Base-by-base conservation (phyloP, 2,329 filamentous ascomycete genomes). In the Epichloe sp. region DNA sequence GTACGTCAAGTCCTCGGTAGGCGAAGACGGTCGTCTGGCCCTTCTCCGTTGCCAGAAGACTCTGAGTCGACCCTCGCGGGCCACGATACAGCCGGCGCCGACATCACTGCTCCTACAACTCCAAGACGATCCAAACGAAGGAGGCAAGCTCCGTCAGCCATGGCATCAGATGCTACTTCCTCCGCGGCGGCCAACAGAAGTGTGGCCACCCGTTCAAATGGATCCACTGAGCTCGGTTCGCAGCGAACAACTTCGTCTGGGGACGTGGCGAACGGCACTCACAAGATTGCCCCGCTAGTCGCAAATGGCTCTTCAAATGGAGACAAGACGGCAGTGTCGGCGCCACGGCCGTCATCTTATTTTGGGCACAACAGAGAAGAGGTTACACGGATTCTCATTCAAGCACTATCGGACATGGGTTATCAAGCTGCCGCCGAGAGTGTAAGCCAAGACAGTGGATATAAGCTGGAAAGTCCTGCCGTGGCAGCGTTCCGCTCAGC, bases 361-460 rank as follows among this genome's bases (percentile, higher is more conserved):
- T 85, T 82, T 62, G 90, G 89, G 17, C 91, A 97, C 63, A 81
- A 93, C 63, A 81, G 88, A 63, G 89, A 95, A 72, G 91, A 98
- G 70, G 85, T 97, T 44, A 95, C 91, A 5, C 78, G 93, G 50
- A 85, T 97, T 56, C 69, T 98, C 60, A 93, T 98, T 61, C 93
- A 98, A 68, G 86, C 89, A 37, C 71, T 98, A 56, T 80, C 82
- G 23, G 91, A 96, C 65, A 76, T 98, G 71, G 93, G 93, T 2
- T 96, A 97, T 63, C 75, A 82, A 53, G 73, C 75, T 12, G 86
- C 91, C 12, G 91, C 93, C 23, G 75, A 80, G 44, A 81, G 77
- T 54, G 73, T 98, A 52, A 85, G 80, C 61, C 76, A 78, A 54
- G 87, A 94, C 66, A 97, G 91, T 62, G 90, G 89, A 1, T 95